Base-by-base conservation (phyloP, 1,284 basidiomycete genomes). In the Cutaneotrichosporon sp. region DNA sequence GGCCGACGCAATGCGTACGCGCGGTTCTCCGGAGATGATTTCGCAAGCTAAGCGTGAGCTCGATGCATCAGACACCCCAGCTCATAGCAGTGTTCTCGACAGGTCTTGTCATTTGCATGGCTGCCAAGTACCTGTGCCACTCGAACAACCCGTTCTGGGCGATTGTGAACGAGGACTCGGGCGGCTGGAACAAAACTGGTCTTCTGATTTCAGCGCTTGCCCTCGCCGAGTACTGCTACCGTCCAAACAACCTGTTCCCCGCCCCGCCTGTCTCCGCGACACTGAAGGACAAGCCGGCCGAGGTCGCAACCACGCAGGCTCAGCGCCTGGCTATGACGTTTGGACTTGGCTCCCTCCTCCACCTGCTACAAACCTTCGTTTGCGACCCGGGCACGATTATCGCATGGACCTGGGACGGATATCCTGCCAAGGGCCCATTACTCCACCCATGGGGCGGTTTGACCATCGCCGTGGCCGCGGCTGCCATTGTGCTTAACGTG, bases 351-450 rank as follows among this genome's bases (percentile, higher is more conserved):
- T 79, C 81, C 32, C 75, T 90, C 27, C 74, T 92, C 16, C 91
- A 88, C 75, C 80, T 83, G 12, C 64, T 93, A 0, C 88, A 94
- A 66, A 86, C 83, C 31, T 80, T 90, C 52, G 76, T 90, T 37
- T 83, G 84, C 6, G 91, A 97, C 61, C 77, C 85, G 1, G 87
- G 86, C 55, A 92, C 90, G 0, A 80, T 93, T 50, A 82, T 94
- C 56, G 84, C 88, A 2, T 94, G 89, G 88, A 85, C 87, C 1
- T 96, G 90, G 90, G 87, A 87, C 0, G 92, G 92, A 2, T 94
- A 86, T 62, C 88, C 92, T 0, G 65, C 81, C 54, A 80, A 76
- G 37, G 89, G 88, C 1, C 90, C 90, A 1, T 73, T 84, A 9
- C 85, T 90, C 3, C 83, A 88, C 64, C 74, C 86, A 3, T 84